A percentile compares a stretch with the other conserved stretches of the same genome.
phyloP scores from a whole-genome alignment of 2,329 filamentous ascomycete species.

The Alternaria postmessia region DNA sequence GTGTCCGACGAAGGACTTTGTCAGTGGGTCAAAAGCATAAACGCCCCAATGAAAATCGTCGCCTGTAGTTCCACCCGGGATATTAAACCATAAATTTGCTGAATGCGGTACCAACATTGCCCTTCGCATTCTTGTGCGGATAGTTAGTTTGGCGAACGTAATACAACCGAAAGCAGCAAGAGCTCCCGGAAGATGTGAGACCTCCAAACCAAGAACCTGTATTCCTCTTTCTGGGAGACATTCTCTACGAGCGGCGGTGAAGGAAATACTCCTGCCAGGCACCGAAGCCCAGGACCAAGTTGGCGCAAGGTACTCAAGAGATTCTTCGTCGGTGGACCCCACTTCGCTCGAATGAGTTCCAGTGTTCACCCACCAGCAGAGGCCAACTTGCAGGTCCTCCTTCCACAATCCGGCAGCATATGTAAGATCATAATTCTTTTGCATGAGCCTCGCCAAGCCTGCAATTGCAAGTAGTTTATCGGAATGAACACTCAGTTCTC shows the following conservation, averaged over 20 bases:
- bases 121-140: background rate
- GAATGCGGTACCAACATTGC: background rate
- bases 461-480: background rate
- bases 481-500: background rate
- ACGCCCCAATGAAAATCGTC: no score
- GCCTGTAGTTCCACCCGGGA: constrained; percentile 9
- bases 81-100: background rate
- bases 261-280: background rate
- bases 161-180: background rate
- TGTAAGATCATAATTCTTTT: background rate
- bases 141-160: background rate
- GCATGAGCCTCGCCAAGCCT: background rate
- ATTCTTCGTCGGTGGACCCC: background rate
- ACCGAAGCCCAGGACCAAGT: background rate
- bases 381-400: background rate
- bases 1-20: no score
- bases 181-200: background rate
- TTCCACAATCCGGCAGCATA: background rate
- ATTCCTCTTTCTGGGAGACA: background rate
- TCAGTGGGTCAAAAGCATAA: no score
- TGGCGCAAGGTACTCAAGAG: background rate
- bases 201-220: background rate
- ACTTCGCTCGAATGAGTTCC: background rate
- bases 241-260: no score
- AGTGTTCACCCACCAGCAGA: background rate